These are phyloP conservation scores for Sherardia arvensis DNA, from an alignment of 257 asterid species.

Conservation along the genomic window DNA sequence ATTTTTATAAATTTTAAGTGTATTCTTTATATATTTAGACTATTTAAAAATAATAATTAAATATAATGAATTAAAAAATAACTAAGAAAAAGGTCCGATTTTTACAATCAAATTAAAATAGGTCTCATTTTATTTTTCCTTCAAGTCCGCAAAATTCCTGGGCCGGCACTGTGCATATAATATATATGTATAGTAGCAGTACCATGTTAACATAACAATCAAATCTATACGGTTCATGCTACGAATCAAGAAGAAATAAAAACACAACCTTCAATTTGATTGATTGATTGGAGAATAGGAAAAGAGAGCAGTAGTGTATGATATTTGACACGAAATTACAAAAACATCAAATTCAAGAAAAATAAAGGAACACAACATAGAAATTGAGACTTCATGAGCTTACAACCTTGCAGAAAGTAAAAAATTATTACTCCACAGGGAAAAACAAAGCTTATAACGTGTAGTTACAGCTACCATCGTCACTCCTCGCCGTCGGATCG, in stretches of 20 bases:
- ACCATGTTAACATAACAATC: too few species aligned
- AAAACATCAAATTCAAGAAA: background rate
- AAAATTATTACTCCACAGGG: background rate
- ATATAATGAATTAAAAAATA: too few species aligned
- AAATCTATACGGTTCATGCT: background rate
- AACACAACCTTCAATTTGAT: constrained; percentile 5
- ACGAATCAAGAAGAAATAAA: background rate
- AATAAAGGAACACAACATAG: constrained; percentile 2
- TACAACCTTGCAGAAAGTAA: background rate
- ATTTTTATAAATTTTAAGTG: too few species aligned
- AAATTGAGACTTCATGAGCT: background rate
- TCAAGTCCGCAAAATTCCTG: too few species aligned
- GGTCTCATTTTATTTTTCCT: too few species aligned
- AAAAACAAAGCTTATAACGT: constrained; percentile 2
- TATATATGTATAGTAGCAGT: too few species aligned
- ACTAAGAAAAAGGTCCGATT: too few species aligned
- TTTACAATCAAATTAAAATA: too few species aligned
- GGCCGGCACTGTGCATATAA: too few species aligned
- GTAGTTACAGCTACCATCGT: constrained; percentile 50
- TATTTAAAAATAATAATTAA: too few species aligned
- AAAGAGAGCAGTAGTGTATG: background rate
- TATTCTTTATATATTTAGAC: too few species aligned
- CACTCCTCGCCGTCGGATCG: constrained; percentile 67
- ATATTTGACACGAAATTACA: constrained; percentile 4
- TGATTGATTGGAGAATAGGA: background rate